Conservation (phyloP, 108 stramenopile genomes). For the Cyclotella choctawhatcheeana region DNA sequence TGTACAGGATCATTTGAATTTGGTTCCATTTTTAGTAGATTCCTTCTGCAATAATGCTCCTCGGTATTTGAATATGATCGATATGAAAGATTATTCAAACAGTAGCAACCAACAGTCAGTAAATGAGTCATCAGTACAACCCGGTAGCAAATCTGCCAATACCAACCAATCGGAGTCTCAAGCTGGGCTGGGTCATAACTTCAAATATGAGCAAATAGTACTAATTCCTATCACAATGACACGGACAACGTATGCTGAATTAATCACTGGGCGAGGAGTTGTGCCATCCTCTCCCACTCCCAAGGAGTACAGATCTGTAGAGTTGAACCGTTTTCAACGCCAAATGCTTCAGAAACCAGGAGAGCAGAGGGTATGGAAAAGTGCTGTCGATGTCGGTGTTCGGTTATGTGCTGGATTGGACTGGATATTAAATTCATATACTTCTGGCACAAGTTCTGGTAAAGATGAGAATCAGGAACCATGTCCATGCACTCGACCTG, state of each 20-base stretch:
- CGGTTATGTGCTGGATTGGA: conserved; percentile 68
- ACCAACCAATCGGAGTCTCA: neutral
- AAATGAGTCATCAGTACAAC: neutral
- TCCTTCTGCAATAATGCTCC: conserved; percentile 44
- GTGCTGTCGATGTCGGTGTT: conserved; percentile 70
- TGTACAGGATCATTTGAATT: conserved; percentile 21
- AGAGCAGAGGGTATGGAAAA: conserved; percentile 28
- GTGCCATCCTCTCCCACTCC: conserved; percentile 44
- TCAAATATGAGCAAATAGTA: conserved; percentile 39
- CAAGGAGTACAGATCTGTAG: conserved; percentile 45
- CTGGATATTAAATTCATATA: conserved; percentile 11
- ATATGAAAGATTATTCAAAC: neutral
- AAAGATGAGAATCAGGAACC: too few species aligned
- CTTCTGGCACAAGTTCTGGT: neutral
- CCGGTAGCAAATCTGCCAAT: neutral
- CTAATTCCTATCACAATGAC: conserved; percentile 42
- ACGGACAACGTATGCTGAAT: conserved; percentile 66
- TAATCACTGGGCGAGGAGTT: conserved; percentile 36
- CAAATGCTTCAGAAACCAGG: conserved; percentile 32
- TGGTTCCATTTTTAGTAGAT: conserved; percentile 45
- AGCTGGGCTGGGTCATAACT: conserved; percentile 13
- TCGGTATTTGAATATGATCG: conserved; percentile 11
- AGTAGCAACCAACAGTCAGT: neutral
- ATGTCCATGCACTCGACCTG: conserved; percentile 53
- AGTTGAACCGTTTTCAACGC: conserved; percentile 50